A percentile compares a stretch with the other conserved stretches of the same genome.
phyloP scores from a whole-genome alignment of 192 early-diverging fungal genomes.

The Coemansia sp. region DNA sequence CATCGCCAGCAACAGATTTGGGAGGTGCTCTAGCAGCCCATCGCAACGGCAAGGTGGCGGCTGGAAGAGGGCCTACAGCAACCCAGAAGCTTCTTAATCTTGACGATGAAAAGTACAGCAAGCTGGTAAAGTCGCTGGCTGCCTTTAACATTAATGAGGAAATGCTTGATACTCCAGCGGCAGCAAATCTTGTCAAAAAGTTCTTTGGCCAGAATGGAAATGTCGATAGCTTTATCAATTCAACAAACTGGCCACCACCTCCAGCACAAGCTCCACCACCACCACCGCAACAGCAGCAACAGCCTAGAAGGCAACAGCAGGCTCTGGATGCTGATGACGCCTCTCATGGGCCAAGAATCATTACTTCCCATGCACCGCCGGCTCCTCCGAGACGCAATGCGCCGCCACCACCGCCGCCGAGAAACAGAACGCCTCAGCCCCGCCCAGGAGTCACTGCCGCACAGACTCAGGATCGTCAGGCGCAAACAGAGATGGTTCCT shows the following conservation, averaged over 20 bases:
- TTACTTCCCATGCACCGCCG: constrained; percentile 24
- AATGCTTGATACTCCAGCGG: constrained; percentile 64
- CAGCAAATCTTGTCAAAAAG: constrained; percentile 67
- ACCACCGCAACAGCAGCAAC: constrained; percentile 10
- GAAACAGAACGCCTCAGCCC: constrained; percentile 17
- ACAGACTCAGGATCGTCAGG: constrained; percentile 7
- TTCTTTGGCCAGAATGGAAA: constrained; percentile 70
- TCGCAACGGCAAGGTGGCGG: constrained; percentile 6
- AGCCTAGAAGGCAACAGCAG: neutral
- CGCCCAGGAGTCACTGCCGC: constrained; percentile 3
- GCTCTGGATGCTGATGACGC: constrained; percentile 1
- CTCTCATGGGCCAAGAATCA: constrained; percentile 7
- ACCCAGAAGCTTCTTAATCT: constrained; percentile 69
- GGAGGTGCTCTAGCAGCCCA: constrained; percentile 1
- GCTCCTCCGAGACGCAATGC: constrained; percentile 28
- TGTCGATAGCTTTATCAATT: constrained; percentile 53
- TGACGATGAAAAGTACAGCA: constrained; percentile 67
- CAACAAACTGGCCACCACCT: constrained; percentile 21
- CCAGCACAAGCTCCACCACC: constrained; percentile 28
- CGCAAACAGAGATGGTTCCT: constrained; percentile 14
- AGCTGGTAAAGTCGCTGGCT: constrained; percentile 68
- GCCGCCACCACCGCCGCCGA: constrained; percentile 27
- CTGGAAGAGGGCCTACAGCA: constrained; percentile 52
- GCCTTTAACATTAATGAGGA: constrained; percentile 65
- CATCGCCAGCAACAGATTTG: constrained; percentile 16